phyloP scores from a whole-genome alignment of 169 alveolate genomes.

The Perkinsus chesapeaki region DNA sequence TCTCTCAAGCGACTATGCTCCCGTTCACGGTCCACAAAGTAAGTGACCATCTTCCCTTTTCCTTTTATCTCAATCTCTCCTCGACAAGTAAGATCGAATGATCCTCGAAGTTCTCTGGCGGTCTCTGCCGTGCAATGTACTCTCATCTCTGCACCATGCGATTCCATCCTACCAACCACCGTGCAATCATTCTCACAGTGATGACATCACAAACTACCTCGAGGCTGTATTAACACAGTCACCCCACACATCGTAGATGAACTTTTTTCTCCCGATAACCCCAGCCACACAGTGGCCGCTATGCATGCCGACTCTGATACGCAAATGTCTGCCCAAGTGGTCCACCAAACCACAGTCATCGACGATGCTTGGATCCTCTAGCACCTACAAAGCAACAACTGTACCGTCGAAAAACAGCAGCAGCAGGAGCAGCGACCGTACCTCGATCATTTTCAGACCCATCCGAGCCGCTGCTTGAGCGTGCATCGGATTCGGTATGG shows the following conservation, averaged over 20 bases:
- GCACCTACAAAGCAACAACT: neutral
- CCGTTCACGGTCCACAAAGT: neutral
- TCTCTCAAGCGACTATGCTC: neutral
- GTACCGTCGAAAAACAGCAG: neutral
- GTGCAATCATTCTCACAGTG: neutral
- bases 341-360: neutral
- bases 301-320: conserved; percentile 6
- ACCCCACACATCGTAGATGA: conserved; percentile 10
- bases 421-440: neutral
- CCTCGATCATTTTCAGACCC: neutral
- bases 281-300: conserved; percentile 14
- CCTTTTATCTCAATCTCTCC: neutral
- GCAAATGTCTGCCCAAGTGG: neutral
- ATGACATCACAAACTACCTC: neutral
- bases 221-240: conserved; percentile 7
- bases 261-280: conserved; percentile 4
- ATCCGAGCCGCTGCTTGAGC: conserved; percentile 1
- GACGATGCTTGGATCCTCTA: neutral
- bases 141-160: neutral
- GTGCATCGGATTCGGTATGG: conserved; percentile 8
- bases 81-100: neutral
- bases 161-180: neutral
- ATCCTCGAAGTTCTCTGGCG: neutral
- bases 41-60: neutral
- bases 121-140: neutral